These are phyloP conservation scores for Suillus brevipes DNA, from an alignment of 768 basidiomycete genomes.

Conservation along the genomic window DNA sequence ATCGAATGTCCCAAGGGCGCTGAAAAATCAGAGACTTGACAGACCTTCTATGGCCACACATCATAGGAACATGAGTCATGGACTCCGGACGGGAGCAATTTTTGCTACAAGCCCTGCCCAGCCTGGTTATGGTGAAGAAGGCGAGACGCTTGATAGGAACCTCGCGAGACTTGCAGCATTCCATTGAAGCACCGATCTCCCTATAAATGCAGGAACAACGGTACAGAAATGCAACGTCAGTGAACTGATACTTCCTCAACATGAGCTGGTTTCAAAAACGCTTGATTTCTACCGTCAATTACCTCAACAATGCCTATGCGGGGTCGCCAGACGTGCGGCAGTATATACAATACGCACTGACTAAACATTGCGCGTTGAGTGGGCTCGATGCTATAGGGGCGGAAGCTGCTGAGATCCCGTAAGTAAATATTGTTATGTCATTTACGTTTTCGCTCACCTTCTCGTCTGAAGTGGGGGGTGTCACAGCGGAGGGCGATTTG, in stretches of 20 bases:
- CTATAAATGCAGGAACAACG: not conserved
- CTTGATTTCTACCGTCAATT: not conserved
- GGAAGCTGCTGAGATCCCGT: too few species aligned
- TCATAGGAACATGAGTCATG: not conserved
- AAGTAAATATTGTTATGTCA: too few species aligned
- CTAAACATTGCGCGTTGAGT: too few species aligned
- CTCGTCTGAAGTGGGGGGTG: not conserved
- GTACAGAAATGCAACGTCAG: not conserved
- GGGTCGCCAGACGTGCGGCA: not conserved
- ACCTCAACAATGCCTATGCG: not conserved
- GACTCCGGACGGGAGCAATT: not conserved
- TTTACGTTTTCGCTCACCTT: not conserved
- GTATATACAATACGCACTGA: not conserved
- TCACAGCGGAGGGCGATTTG: not conserved
- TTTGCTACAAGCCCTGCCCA: not conserved
- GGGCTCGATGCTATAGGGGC: too few species aligned
- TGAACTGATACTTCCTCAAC: not conserved
- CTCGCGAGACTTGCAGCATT: not conserved
- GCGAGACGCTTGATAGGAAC: not conserved
- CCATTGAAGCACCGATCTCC: not conserved
- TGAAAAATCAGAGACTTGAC: not conserved
- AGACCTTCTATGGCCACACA: not conserved
- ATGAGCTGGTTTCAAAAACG: not conserved
- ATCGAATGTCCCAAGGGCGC: not conserved
- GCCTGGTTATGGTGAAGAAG: not conserved